Evolutionary conservation across 345 rosid species (phyloP).

Genomic region (Eucalyptus microcorys): DNA sequence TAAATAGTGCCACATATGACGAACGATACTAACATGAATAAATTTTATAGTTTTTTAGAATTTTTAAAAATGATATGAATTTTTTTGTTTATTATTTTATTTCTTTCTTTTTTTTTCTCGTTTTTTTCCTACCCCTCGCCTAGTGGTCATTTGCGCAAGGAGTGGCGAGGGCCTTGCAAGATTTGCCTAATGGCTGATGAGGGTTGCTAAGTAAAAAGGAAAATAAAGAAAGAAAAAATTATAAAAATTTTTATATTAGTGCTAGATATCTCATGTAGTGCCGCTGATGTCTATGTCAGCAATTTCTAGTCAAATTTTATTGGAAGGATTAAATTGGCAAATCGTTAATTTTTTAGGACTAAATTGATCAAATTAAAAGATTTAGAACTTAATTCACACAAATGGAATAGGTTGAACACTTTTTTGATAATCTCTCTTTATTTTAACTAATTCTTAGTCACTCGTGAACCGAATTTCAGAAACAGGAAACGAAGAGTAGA

Average conservation of each 20-base stretch:
- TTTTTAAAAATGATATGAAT: no score
- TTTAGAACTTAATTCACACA: no score
- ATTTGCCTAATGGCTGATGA: accelerated
- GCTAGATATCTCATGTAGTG: accelerated
- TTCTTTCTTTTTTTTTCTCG: no score
- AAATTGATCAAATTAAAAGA: no score
- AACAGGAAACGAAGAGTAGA: background rate
- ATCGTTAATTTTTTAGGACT: accelerated
- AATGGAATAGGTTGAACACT: background rate
- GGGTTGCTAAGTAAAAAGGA: background rate
- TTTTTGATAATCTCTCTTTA: background rate
- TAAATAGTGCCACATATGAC: accelerated
- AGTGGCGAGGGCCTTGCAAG: background rate
- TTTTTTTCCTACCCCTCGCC: accelerated
- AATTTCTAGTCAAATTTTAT: no score
- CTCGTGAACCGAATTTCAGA: background rate
- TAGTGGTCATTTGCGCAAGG: background rate
- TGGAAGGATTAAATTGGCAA: no score
- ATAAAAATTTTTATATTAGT: no score
- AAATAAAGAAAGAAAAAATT: no score
- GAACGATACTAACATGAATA: accelerated
- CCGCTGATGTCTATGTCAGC: accelerated
- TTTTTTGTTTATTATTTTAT: no score
- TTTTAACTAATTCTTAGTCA: background rate
- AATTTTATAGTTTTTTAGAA: no score